These are phyloP conservation scores for Triglochin maritima DNA, from an alignment of 106 monocot species.

Conservation along the genomic window DNA sequence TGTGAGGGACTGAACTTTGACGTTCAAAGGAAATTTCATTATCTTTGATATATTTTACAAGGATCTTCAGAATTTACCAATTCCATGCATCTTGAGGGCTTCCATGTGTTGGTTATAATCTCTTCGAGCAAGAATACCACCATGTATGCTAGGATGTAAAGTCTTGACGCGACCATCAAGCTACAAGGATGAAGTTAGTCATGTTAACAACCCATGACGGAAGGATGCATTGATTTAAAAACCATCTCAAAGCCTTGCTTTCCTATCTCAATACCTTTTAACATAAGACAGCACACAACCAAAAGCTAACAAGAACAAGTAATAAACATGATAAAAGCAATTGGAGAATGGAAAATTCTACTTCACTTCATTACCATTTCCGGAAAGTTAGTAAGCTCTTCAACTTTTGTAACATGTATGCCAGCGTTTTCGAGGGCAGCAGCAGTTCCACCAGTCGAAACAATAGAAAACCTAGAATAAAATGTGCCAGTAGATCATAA, in stretches of 20 bases:
- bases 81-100: constrained; percentile 58
- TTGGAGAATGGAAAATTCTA: background rate
- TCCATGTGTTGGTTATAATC: constrained; percentile 67
- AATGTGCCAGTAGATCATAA: too few relatives aligned
- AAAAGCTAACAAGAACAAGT: background rate
- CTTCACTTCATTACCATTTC: constrained; percentile 55
- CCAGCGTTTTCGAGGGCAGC: constrained; percentile 59
- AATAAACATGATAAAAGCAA: background rate
- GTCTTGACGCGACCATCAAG: constrained; percentile 97
- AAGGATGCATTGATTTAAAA: too few relatives aligned
- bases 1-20: too few relatives aligned
- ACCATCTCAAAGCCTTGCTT: too few relatives aligned
- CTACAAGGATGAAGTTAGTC: constrained; percentile 16
- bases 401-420: constrained; percentile 75
- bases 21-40: background rate
- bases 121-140: constrained; percentile 94
- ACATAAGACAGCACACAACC: too few relatives aligned
- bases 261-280: too few relatives aligned
- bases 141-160: constrained; percentile 88
- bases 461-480: constrained; percentile 53
- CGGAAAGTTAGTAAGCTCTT: constrained; percentile 79
- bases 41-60: background rate
- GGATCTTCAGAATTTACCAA: constrained; percentile 34
- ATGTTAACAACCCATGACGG: background rate
- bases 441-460: constrained; percentile 91